A percentile compares a stretch with the other conserved stretches of the same genome.
These are phyloP conservation scores for Candida chilensis DNA, from an alignment of 805 yeast genomes.

Conservation along the genomic window DNA sequence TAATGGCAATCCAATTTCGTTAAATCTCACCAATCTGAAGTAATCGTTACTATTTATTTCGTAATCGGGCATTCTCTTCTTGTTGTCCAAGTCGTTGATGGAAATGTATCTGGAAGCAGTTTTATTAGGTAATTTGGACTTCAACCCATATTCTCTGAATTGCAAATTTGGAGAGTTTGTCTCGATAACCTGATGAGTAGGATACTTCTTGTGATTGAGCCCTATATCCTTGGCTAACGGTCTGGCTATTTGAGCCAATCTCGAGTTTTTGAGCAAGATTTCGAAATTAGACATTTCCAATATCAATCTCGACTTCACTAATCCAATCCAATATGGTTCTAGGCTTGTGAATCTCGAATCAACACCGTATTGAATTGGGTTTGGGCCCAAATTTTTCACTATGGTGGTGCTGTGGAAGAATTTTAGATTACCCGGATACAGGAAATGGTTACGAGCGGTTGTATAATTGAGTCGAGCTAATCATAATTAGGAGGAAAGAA, in stretches of 20 bases:
- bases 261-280: constrained; percentile 25
- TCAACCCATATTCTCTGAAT: constrained; percentile 72
- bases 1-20: constrained; percentile 54
- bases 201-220: constrained; percentile 22
- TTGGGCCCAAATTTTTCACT: too few species aligned
- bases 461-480: too few species aligned
- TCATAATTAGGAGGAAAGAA: too few species aligned
- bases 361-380: too few species aligned
- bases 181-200: constrained; percentile 68
- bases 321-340: too few species aligned
- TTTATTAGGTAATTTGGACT: constrained; percentile 58
- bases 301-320: too few species aligned
- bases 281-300: background rate
- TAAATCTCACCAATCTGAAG: constrained; percentile 56
- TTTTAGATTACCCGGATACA: too few species aligned
- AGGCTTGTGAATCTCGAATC: too few species aligned
- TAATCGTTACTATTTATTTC: constrained; percentile 53
- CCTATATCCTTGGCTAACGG: constrained; percentile 24
- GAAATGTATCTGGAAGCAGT: constrained; percentile 51
- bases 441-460: too few species aligned
- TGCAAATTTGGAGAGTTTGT: constrained; percentile 56
- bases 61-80: constrained; percentile 61
- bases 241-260: constrained; percentile 33
- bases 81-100: constrained; percentile 57
- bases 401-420: too few species aligned